A percentile compares a stretch with the other conserved stretches of the same genome.
Evolutionary conservation across 2,329 filamentous ascomycete species (phyloP).

Genomic region (Gliomastix tumulicola): DNA sequence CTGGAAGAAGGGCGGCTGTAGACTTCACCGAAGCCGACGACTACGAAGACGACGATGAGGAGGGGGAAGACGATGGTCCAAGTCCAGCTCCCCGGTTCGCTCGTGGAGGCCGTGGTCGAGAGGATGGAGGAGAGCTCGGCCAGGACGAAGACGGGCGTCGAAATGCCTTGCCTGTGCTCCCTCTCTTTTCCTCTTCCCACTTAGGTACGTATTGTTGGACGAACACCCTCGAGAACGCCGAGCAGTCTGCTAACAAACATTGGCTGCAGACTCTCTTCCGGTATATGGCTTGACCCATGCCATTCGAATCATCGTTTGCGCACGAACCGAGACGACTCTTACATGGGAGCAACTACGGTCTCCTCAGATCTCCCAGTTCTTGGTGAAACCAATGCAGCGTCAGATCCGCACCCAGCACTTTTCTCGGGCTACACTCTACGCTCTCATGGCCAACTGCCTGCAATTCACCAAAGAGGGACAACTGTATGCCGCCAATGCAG

Average conservation of each 20-base stretch:
- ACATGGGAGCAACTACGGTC: constrained; percentile 93
- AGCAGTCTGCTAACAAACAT: constrained; percentile 15
- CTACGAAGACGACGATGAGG: constrained; percentile 35
- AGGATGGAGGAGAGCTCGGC: constrained; percentile 31
- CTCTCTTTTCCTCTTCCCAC: constrained; percentile 74
- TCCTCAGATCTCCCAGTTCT: constrained; percentile 92
- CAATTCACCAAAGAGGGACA: constrained; percentile 88
- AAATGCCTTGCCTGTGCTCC: constrained; percentile 43
- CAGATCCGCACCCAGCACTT: constrained; percentile 80
- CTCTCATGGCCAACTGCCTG: constrained; percentile 85
- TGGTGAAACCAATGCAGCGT: constrained; percentile 91
- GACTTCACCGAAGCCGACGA: constrained; percentile 61
- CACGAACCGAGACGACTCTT: constrained; percentile 84
- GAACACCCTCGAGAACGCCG: no score
- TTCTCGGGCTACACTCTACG: constrained; percentile 79
- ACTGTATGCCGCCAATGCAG: constrained; percentile 74
- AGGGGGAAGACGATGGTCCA: constrained; percentile 33
- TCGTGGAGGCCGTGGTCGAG: constrained; percentile 43
- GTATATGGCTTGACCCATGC: constrained; percentile 88
- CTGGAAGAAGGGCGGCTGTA: constrained; percentile 46
- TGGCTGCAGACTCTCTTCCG: constrained; percentile 66
- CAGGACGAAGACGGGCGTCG: constrained; percentile 27
- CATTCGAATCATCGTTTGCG: constrained; percentile 76
- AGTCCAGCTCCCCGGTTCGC: no score
- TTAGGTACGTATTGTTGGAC: constrained; percentile 54